These are phyloP conservation scores for Diaporthe capsici DNA, from an alignment of 2,329 filamentous ascomycete genomes.

Conservation along the genomic window DNA sequence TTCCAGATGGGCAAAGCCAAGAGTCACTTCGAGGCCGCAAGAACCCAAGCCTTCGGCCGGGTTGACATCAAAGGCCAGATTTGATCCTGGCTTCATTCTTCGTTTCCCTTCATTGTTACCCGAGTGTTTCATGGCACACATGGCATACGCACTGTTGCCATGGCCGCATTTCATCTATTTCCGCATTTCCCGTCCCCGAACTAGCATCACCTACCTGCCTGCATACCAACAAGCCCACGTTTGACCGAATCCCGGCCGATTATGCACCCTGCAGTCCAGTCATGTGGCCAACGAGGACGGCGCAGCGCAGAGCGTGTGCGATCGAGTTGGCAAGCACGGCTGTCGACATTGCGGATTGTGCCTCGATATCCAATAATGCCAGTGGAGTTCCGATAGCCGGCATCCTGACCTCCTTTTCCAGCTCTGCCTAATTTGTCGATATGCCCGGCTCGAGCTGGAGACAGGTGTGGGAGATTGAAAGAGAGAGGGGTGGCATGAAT, in stretches of 20 bases:
- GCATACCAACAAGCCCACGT: constrained; percentile 14
- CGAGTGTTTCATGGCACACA: constrained; percentile 9
- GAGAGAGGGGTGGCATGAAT: neutral
- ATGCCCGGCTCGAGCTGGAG: constrained; percentile 8
- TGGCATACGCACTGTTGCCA: constrained; percentile 16
- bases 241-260: constrained; percentile 23
- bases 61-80: constrained; percentile 99
- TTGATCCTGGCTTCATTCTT: constrained; percentile 59
- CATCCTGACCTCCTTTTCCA: constrained; percentile 6
- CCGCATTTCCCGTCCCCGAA: constrained; percentile 23
- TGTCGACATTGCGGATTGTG: constrained; percentile 21
- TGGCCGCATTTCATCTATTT: constrained; percentile 20
- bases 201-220: constrained; percentile 18
- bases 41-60: constrained; percentile 81
- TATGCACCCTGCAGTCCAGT: constrained; percentile 7
- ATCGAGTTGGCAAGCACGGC: constrained; percentile 23
- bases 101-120: constrained; percentile 31
- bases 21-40: constrained; percentile 80
- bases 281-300: constrained; percentile 27
- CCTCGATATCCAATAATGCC: constrained; percentile 24
- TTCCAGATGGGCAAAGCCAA: constrained; percentile 83
- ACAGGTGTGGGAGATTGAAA: neutral
- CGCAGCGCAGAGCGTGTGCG: constrained; percentile 24
- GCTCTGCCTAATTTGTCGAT: constrained; percentile 5
- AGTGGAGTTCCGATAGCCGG: constrained; percentile 15